phyloP scores from a whole-genome alignment of 2,329 filamentous ascomycete genomes.

The Botrytis elliptica region DNA sequence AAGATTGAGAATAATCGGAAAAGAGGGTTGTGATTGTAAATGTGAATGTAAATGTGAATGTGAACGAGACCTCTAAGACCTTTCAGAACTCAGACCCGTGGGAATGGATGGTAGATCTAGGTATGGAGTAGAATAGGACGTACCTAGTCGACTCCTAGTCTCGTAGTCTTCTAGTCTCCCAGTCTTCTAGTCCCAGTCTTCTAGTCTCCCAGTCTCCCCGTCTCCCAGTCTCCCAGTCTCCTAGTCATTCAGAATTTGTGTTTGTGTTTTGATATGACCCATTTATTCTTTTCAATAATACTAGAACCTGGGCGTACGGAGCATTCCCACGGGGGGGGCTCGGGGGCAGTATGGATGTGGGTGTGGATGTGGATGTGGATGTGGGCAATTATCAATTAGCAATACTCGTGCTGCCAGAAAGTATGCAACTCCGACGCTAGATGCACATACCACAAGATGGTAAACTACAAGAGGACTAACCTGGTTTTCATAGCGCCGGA shows the following conservation, averaged over 20 bases:
- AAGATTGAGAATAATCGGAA: constrained; percentile 1
- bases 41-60: background rate
- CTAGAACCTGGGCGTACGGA: background rate
- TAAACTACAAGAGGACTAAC: too few relatives aligned
- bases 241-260: background rate
- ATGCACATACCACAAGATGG: too few relatives aligned
- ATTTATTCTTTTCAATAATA: background rate
- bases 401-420: too few relatives aligned
- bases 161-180: background rate
- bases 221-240: too few relatives aligned
- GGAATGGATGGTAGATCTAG: background rate
- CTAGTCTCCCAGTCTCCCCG: background rate
- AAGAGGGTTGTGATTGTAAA: background rate
- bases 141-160: background rate
- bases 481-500: too few relatives aligned
- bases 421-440: too few relatives aligned
- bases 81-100: background rate
- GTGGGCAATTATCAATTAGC: background rate
- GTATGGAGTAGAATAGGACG: background rate
- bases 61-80: background rate
- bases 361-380: background rate
- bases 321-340: background rate
- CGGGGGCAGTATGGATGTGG: background rate
- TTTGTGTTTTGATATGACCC: constrained; percentile 7
- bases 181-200: too few relatives aligned